These are phyloP conservation scores for Crataegus laevigata DNA, from an alignment of 306 rosid genomes.

Conservation along the genomic window DNA sequence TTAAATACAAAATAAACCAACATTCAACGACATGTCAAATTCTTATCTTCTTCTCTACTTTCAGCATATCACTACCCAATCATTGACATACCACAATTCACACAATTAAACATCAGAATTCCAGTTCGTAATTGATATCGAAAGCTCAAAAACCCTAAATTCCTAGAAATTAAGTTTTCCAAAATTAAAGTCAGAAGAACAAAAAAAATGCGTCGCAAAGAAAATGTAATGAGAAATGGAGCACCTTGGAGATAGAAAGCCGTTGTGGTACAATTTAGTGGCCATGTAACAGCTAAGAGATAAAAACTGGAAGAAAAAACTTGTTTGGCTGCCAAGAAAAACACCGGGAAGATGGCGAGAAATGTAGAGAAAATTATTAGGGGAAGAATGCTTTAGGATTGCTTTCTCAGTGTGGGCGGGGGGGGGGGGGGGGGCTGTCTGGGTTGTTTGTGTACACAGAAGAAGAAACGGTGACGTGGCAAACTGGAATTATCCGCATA, in stretches of 20 bases:
- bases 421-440: background rate
- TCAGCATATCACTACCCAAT: conserved; percentile 15
- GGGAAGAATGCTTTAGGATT: background rate
- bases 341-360: background rate
- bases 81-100: background rate
- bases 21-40: background rate
- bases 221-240: conserved; percentile 1
- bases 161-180: background rate
- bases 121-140: background rate
- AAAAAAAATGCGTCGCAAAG: background rate
- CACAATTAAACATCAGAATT: background rate
- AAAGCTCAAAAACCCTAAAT: conserved; percentile 11
- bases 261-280: conserved; percentile 39
- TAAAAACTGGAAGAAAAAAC: conserved; percentile 7
- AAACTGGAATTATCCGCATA: conserved; percentile 23
- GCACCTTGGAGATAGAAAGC: conserved; percentile 58
- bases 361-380: background rate
- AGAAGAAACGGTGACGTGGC: conserved; percentile 27
- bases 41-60: background rate
- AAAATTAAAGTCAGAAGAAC: background rate
- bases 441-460: background rate
- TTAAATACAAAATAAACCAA: background rate
- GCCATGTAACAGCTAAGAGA: conserved; percentile 39
- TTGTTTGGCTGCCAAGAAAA: conserved; percentile 6
- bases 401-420: background rate